Evolutionary conservation across 208 protist genomes (phyloP).

Genomic region (Leishmania turanica): DNA sequence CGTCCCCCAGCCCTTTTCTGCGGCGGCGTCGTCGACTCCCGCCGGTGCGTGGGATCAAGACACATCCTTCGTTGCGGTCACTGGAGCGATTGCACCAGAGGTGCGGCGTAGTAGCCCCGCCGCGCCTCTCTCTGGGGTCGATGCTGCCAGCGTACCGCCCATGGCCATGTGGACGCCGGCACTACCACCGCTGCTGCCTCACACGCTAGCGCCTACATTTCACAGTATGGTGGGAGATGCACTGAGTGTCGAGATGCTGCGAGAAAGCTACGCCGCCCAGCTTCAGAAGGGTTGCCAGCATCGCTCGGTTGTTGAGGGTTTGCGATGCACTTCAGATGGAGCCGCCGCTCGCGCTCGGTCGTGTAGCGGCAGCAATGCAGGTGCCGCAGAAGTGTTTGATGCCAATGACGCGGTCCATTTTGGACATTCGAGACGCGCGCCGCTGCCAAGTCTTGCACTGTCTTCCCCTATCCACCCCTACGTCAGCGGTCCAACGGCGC

Average conservation of each 20-base stretch:
- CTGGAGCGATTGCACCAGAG: not conserved
- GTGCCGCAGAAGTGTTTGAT: not conserved
- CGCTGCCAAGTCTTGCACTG: not conserved
- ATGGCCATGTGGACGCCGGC: not conserved
- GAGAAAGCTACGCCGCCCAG: slow-evolving; percentile 2
- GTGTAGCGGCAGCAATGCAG: not conserved
- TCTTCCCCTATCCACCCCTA: slow-evolving; percentile 2
- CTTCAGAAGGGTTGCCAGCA: not conserved
- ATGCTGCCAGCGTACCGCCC: not conserved
- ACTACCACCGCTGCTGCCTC: not conserved
- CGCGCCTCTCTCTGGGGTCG: not conserved
- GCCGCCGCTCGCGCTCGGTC: not conserved
- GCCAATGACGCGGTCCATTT: not conserved
- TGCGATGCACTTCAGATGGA: not conserved
- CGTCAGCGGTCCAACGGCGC: not conserved
- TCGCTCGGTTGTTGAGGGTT: not conserved
- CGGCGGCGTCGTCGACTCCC: not conserved
- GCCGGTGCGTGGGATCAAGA: not conserved
- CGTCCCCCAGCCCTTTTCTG: not conserved
- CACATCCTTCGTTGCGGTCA: not conserved
- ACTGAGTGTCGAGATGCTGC: slow-evolving; percentile 7
- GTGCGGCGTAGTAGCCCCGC: not conserved
- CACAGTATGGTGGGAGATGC: slow-evolving; percentile 7
- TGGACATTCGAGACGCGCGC: not conserved
- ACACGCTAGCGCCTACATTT: not conserved